Conservation (phyloP, 129 eudicot genomes). For the sunflower (Helianthus annuus) region DNA sequence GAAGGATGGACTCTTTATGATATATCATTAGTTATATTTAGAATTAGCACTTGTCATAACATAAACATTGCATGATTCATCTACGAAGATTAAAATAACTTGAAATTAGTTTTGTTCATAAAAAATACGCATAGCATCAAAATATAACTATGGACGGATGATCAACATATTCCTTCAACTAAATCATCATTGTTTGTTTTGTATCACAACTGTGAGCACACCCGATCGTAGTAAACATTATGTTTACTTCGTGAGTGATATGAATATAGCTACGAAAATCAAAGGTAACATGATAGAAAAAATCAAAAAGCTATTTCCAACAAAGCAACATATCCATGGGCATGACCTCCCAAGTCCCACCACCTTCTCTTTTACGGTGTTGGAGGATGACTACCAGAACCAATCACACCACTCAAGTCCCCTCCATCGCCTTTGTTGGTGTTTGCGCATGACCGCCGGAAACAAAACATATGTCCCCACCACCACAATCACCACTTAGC, state of each 20-base stretch:
- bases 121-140: no score
- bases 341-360: conserved; percentile 10
- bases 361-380: conserved; percentile 16
- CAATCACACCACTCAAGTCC: conserved; percentile 8
- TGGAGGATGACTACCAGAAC: conserved; percentile 16
- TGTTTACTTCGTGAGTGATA: no score
- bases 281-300: no score
- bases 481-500: background rate
- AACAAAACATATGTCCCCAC: background rate
- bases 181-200: no score
- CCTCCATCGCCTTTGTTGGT: conserved; percentile 16
- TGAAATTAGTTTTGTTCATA: background rate
- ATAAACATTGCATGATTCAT: background rate
- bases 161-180: no score
- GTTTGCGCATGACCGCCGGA: background rate
- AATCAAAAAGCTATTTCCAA: no score
- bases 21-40: background rate
- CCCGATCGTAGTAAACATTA: no score
- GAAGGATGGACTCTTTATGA: no score
- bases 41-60: background rate
- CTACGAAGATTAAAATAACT: background rate
- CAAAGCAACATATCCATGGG: no score
- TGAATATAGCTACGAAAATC: no score
- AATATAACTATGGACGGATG: no score
- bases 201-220: no score